These are phyloP conservation scores for Anisogramma anomala DNA, from an alignment of 2,329 filamentous ascomycete genomes.

Conservation along the genomic window DNA sequence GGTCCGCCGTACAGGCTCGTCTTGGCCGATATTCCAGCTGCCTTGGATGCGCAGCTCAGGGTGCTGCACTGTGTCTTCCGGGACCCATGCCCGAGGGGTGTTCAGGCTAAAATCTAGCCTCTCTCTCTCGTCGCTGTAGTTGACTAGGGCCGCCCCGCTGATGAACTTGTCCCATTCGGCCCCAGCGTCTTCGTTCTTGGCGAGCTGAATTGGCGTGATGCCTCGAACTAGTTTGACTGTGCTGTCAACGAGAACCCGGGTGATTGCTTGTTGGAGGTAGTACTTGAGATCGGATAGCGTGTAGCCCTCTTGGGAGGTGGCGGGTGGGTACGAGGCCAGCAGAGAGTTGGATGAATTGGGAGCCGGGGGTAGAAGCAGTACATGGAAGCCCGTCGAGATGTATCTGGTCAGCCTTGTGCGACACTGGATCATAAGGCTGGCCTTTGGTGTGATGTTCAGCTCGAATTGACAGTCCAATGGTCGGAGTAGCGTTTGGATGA, in stretches of 20 bases:
- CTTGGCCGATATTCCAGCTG: conserved; percentile 9
- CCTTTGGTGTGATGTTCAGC: conserved; percentile 33
- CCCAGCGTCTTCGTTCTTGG: conserved; percentile 1
- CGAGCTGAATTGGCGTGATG: conserved; percentile 12
- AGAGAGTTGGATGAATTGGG: conserved; percentile 22
- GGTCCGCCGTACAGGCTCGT: conserved; percentile 2
- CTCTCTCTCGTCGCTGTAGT: conserved; percentile 6
- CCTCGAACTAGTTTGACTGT: conserved; percentile 20
- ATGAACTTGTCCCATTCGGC: conserved; percentile 22
- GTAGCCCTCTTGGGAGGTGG: conserved; percentile 30
- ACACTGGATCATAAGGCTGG: conserved; percentile 31
- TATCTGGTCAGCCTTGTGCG: conserved; percentile 33
- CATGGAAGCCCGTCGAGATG: conserved; percentile 33
- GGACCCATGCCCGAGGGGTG: neutral
- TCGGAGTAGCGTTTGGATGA: conserved; percentile 33
- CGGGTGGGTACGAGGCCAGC: conserved; percentile 30
- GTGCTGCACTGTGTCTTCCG: neutral
- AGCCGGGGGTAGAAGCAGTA: conserved; percentile 27
- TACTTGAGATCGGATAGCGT: conserved; percentile 31
- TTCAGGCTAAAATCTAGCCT: conserved; percentile 7
- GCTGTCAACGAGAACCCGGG: conserved; percentile 28
- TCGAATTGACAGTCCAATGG: conserved; percentile 32
- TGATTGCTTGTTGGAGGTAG: conserved; percentile 34
- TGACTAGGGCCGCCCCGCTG: conserved; percentile 19
- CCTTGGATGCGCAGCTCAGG: conserved; percentile 13